Evolutionary conservation across 116 monocot genomes (phyloP).

Genomic region (Iris pallida): DNA sequence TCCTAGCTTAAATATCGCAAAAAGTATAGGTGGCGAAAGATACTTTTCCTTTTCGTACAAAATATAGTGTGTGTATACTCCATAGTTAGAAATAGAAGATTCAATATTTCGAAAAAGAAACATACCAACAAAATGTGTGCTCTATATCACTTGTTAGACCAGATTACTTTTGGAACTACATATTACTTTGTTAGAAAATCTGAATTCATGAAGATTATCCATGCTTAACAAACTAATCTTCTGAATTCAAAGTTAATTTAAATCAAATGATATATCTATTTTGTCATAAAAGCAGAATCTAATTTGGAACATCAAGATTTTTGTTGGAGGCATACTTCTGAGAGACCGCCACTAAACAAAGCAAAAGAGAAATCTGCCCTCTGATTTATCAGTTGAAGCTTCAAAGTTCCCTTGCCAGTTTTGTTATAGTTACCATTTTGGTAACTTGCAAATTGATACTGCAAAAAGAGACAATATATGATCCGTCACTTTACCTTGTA

Average conservation of each 20-base stretch:
- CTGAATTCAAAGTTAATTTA: neutral
- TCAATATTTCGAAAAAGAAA: no score
- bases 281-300: neutral
- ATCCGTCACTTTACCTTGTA: neutral
- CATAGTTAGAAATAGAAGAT: no score
- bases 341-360: constrained; percentile 71
- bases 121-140: no score
- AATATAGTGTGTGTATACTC: no score
- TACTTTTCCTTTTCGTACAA: no score
- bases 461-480: constrained; percentile 20
- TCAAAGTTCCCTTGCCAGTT: constrained; percentile 66
- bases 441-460: constrained; percentile 90
- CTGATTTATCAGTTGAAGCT: constrained; percentile 83
- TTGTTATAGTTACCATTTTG: constrained; percentile 31
- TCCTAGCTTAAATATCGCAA: no score
- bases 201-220: neutral
- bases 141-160: no score
- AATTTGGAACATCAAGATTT: neutral
- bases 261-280: neutral
- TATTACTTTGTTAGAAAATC: no score
- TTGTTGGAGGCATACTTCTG: constrained; percentile 41
- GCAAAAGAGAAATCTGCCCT: constrained; percentile 89
- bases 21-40: no score
- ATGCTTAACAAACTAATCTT: neutral
- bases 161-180: no score